phyloP scores from a whole-genome alignment of 2,329 filamentous ascomycete genomes.

The Phyllosticta citrichinensis region DNA sequence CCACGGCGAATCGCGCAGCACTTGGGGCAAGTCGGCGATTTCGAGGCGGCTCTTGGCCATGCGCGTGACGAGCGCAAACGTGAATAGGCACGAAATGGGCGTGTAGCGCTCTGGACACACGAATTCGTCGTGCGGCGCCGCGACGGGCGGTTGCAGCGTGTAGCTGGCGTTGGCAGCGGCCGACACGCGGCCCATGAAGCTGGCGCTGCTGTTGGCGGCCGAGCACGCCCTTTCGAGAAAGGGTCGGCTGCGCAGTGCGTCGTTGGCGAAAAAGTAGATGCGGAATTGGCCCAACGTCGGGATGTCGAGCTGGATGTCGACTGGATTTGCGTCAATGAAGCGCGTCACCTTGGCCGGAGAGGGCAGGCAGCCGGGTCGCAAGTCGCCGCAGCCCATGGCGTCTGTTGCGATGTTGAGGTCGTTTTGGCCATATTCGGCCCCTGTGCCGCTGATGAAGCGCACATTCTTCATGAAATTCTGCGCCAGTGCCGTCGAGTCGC shows the following conservation, averaged over 20 bases:
- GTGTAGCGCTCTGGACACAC: conserved; percentile 59
- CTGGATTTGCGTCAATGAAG: conserved; percentile 67
- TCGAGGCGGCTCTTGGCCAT: conserved; percentile 56
- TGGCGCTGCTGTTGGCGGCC: conserved; percentile 41
- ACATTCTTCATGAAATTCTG: conserved; percentile 62
- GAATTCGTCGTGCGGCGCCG: conserved; percentile 55
- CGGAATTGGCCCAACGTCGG: conserved; percentile 69
- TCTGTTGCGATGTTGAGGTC: conserved; percentile 51
- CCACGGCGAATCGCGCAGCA: conserved; percentile 57
- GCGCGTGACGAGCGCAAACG: conserved; percentile 53
- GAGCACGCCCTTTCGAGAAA: conserved; percentile 54
- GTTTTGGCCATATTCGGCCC: conserved; percentile 57
- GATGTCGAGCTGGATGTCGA: conserved; percentile 69
- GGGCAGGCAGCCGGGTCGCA: conserved; percentile 39
- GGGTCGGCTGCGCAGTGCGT: conserved; percentile 41
- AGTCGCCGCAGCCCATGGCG: conserved; percentile 24
- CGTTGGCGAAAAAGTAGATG: conserved; percentile 59
- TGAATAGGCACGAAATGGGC: conserved; percentile 57
- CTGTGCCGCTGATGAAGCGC: conserved; percentile 63
- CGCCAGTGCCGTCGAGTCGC: conserved; percentile 53
- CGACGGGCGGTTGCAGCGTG: conserved; percentile 45
- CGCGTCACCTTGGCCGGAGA: conserved; percentile 62
- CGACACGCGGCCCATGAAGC: conserved; percentile 51
- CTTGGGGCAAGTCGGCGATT: conserved; percentile 51
- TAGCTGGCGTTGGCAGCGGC: conserved; percentile 53